These are phyloP conservation scores for Phytophthora fragariae DNA, from an alignment of 352 stramenopile genomes.

Conservation along the genomic window DNA sequence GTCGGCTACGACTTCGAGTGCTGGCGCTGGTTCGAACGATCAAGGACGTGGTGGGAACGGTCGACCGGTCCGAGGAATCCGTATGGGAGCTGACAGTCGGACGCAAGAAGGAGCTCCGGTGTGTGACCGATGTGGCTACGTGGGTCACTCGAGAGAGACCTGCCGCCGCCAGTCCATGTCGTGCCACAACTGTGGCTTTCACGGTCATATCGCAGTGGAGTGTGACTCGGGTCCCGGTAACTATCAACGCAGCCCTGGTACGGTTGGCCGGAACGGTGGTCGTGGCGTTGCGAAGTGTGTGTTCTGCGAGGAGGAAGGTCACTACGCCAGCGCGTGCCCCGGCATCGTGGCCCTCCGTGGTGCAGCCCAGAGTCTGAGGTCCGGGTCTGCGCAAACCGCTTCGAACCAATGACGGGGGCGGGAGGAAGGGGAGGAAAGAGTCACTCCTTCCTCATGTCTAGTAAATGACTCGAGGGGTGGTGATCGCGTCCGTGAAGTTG, in stretches of 20 bases:
- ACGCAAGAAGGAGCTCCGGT: neutral
- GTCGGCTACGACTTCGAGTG: neutral
- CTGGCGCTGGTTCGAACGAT: neutral
- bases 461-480: neutral
- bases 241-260: neutral
- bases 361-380: neutral
- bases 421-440: constrained; percentile 1
- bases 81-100: neutral
- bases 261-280: neutral
- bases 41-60: neutral
- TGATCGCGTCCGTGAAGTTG: neutral
- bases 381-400: neutral
- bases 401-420: neutral
- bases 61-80: neutral
- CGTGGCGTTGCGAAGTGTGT: neutral
- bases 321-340: neutral
- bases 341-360: neutral
- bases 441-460: constrained; percentile 6
- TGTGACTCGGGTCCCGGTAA: neutral
- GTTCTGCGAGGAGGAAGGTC: neutral
- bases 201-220: neutral
- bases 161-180: neutral
- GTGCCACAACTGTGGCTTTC: neutral
- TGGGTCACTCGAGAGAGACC: neutral
- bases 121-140: neutral